Percentiles rank a stretch among this genome's conserved stretches.
These are phyloP conservation scores for Fusarium piperis DNA, from an alignment of 2,329 filamentous ascomycete species.

Conservation along the genomic window DNA sequence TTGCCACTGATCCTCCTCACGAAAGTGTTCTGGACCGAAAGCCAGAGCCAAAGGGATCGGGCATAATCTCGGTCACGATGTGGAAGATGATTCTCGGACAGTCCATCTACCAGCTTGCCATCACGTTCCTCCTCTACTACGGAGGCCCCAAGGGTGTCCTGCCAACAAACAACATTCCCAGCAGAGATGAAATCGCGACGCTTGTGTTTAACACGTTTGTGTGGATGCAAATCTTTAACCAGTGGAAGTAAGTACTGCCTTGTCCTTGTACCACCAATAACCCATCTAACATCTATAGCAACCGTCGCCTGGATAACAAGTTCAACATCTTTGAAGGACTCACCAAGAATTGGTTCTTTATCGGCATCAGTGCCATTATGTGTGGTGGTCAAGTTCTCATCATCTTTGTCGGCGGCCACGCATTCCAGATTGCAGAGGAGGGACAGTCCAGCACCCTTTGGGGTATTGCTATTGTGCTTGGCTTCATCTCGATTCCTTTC, in stretches of 20 bases:
- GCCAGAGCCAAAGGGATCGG: constrained; percentile 65
- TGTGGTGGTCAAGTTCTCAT: constrained; percentile 90
- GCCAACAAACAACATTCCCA: constrained; percentile 54
- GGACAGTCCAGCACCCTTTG: constrained; percentile 79
- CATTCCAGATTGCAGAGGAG: constrained; percentile 75
- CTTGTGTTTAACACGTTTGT: constrained; percentile 98
- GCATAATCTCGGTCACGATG: constrained; percentile 87
- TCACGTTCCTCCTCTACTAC: constrained; percentile 85
- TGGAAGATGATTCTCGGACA: constrained; percentile 99
- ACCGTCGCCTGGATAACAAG: constrained; percentile 90
- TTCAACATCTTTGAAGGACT: constrained; percentile 97
- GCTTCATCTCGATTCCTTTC: constrained; percentile 84
- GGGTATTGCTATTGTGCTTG: constrained; percentile 87
- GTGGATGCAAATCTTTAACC: constrained; percentile 99
- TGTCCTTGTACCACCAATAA: background rate
- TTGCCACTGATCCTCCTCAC: constrained; percentile 90
- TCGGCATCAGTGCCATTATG: constrained; percentile 86
- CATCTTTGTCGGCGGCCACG: constrained; percentile 82
- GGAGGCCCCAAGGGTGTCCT: constrained; percentile 59
- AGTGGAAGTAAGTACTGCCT: constrained; percentile 78
- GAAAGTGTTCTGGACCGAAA: constrained; percentile 83
- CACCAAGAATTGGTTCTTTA: constrained; percentile 86
- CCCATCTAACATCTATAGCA: constrained; percentile 58
- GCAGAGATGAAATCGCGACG: constrained; percentile 69
- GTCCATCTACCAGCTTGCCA: constrained; percentile 85